Percentiles rank a stretch among this genome's conserved stretches.
Evolutionary conservation across 2,329 filamentous ascomycete species (phyloP).

Genomic region (Talaromyces sp.): DNA sequence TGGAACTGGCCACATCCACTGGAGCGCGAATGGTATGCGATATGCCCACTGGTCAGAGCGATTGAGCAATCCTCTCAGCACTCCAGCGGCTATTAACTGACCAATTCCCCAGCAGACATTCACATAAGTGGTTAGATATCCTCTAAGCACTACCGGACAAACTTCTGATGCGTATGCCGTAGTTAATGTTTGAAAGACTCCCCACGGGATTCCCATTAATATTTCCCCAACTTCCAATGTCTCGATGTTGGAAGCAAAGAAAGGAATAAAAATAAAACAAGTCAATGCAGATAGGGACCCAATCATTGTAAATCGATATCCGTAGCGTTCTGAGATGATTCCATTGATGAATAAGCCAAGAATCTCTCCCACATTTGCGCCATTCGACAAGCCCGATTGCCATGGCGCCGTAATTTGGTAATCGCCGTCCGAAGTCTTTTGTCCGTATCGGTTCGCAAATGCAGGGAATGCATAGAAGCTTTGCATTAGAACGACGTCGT

Average conservation of each 20-base stretch:
- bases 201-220: constrained; percentile 52
- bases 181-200: constrained; percentile 51
- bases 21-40: constrained; percentile 52
- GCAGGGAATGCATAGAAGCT: constrained; percentile 64
- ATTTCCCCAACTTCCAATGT: constrained; percentile 51
- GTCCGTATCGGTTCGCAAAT: constrained; percentile 45
- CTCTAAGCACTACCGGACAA: constrained; percentile 46
- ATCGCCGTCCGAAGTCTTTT: constrained; percentile 28
- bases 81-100: constrained; percentile 53
- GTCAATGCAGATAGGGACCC: constrained; percentile 46
- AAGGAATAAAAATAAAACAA: constrained; percentile 53
- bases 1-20: constrained; percentile 56
- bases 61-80: constrained; percentile 51
- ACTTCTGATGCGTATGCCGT: constrained; percentile 50
- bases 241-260: constrained; percentile 50
- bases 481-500: constrained; percentile 76
- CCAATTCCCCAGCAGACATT: constrained; percentile 50
- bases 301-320: constrained; percentile 53
- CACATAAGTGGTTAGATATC: constrained; percentile 48
- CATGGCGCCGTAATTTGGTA: constrained; percentile 44
- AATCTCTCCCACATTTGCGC: constrained; percentile 46
- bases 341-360: constrained; percentile 54
- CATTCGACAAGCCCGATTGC: constrained; percentile 49
- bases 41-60: constrained; percentile 52
- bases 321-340: constrained; percentile 51